These are phyloP conservation scores for Pelargonium australe DNA, from an alignment of 441 rosid genomes.

Conservation along the genomic window DNA sequence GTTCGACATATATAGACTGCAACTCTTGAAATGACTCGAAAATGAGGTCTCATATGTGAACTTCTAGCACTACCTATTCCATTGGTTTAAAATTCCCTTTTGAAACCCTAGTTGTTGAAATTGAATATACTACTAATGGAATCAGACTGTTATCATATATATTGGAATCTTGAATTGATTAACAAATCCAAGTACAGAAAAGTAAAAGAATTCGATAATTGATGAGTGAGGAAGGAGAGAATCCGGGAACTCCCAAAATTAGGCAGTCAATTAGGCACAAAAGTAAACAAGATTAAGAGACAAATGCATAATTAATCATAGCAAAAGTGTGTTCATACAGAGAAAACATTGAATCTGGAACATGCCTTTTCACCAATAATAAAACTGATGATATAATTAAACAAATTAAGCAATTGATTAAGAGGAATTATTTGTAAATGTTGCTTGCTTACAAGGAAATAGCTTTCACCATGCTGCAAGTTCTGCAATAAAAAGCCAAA, in stretches of 20 bases:
- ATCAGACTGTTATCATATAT: background rate
- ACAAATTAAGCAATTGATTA: background rate
- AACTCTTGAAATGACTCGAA: too few species aligned
- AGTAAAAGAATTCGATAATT: background rate
- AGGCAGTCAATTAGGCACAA: background rate
- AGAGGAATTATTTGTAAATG: background rate
- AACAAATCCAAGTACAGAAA: background rate
- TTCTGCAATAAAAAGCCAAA: slow-evolving; percentile 65
- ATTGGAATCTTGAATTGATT: background rate
- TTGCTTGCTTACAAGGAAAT: slow-evolving; percentile 75
- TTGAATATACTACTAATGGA: background rate
- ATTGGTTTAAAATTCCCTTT: too few species aligned
- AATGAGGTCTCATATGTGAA: too few species aligned
- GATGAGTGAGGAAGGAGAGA: background rate
- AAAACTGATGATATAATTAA: background rate
- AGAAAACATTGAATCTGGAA: too few species aligned
- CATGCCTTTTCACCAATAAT: too few species aligned
- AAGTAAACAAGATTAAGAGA: background rate
- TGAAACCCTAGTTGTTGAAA: background rate
- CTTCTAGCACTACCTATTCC: too few species aligned
- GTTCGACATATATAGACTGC: too few species aligned
- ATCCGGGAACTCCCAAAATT: background rate
- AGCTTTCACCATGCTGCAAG: slow-evolving; percentile 89
- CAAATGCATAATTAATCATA: too few species aligned
- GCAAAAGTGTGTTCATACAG: too few species aligned